These are phyloP conservation scores for Dryadomyces sulphureus DNA, from an alignment of 2,329 filamentous ascomycete species.

Conservation along the genomic window DNA sequence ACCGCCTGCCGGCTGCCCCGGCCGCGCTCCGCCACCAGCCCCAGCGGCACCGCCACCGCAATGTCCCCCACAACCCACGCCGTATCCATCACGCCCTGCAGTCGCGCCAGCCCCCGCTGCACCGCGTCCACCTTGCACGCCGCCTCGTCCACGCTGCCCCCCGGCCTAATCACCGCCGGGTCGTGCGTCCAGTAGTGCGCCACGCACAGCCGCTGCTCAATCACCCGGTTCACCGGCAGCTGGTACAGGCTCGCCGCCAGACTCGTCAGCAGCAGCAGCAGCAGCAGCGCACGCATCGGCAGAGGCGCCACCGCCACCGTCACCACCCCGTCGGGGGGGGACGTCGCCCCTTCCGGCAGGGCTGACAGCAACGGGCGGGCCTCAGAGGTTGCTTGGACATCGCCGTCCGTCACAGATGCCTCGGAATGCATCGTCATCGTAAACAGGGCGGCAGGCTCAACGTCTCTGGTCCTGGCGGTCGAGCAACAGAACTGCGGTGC, in stretches of 20 bases:
- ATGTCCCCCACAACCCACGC: slow-evolving; percentile 35
- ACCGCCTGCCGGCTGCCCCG: slow-evolving; percentile 24
- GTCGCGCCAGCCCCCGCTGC: slow-evolving; percentile 34
- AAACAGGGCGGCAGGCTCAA: no score
- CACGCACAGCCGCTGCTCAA: slow-evolving; percentile 32
- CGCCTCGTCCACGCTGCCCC: slow-evolving; percentile 30
- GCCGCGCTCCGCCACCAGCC: slow-evolving; percentile 28
- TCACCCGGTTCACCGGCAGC: slow-evolving; percentile 29
- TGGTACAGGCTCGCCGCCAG: slow-evolving; percentile 32
- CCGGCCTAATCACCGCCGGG: slow-evolving; percentile 17
- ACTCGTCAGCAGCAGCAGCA: slow-evolving; percentile 29
- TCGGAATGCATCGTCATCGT: no score
- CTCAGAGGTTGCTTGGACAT: no score
- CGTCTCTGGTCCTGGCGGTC: no score
- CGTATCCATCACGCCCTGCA: slow-evolving; percentile 35
- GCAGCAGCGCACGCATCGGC: slow-evolving; percentile 19
- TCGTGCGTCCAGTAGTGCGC: slow-evolving; percentile 31
- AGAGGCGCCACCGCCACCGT: background rate
- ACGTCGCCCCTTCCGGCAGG: no score
- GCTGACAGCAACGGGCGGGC: no score
- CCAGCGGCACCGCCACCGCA: slow-evolving; percentile 31
- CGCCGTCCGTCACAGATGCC: no score
- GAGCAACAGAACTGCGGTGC: no score
- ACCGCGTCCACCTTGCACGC: slow-evolving; percentile 38
- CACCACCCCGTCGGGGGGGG: no score